Evolutionary conservation across 2,329 filamentous ascomycete species (phyloP), one percentile per base, ranked within the genome.

Genomic region (Exophiala bonariae): DNA sequence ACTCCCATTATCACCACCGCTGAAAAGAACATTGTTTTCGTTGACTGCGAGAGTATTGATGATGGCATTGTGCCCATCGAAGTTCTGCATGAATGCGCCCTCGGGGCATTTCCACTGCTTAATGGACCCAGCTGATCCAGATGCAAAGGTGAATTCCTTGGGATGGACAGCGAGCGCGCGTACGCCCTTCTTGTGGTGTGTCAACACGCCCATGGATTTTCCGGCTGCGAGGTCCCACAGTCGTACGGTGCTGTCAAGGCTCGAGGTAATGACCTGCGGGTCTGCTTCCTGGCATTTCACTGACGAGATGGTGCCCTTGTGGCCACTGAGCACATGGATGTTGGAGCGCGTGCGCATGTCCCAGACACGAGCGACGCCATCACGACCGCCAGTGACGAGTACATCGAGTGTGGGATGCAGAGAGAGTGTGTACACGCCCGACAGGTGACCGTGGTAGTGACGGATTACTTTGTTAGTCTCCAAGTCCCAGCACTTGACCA

Each of bases 61-160:
- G 66, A 99, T 95, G 50, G 89, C 82, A 62, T 96, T 96, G 63
- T 97, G 92, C 3, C 92, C 92, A 34, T 96, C 89, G 62, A 97
- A 97, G 65, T 97, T 97, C 68, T 96, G 91, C 93, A 99, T 99
- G 66, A 99, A 97, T 13, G 89, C 89, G 30, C 92, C 95, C 65
- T 96, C 90, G 1, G 95, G 95, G 59, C 91, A 97, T 68, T 97
- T 96, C 92, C 93, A 99, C 72, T 99, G 93, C 76, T 99, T 99
- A 72, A 99, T 96, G 65, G 87, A 91, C 18, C 87, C 87, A 0
- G 92, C 91, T 62, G 89, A 95, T 34, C 87, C 93, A 50, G 83
- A 91, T 3, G 93, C 93, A 65, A 99, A 99, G 0, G 95, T 99
- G 65, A 96, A 99, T 68, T 99, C 93, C 50, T 82, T 83, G 0